Evolutionary conservation across 2,329 filamentous ascomycete species (phyloP), one percentile per base, ranked within the genome.

Genomic region (Pseudogymnoascus sp.): DNA sequence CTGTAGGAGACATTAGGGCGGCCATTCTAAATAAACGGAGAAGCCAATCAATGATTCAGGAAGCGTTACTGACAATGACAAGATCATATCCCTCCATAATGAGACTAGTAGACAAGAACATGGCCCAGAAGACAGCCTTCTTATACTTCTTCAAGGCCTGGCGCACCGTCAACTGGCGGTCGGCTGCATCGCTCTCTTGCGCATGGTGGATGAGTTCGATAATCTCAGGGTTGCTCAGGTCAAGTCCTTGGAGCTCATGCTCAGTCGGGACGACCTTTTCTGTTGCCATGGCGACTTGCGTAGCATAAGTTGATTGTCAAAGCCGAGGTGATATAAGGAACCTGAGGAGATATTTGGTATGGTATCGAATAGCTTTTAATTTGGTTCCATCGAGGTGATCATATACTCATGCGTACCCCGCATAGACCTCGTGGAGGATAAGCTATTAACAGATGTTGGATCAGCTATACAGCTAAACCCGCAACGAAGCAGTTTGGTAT

Each of bases 151-250:
- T 65, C 21, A 66, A 12, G 7, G 64, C 65, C 34, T 66, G 60
- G 1, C 60, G 42, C 4, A 65, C 46, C n/a, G 64, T 65, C 42
- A 65, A 60, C 36, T 7, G 56, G 11, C 62, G 59, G 23, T 66
- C 65, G 14, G 64, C 64, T 14, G 46, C 62, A 42, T 65, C 65
- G 40, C 64, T 62, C 25, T 66, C 62, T 37, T 64, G 64, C 5
- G 65, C 65, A 61, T 65, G 64, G 25, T 63, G 61, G 25, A 66
- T 66, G 46, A 66, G 65, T 16, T 66, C 64, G n/a, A 65, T 50
- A 21, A 62, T 14, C 16, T 59, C 60, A 12, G 65, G 60, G 23
- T 64, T 60, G 34, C 46, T 62, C 25, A 66, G 28, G 40, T 66
- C 62, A 37, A 66, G 61, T 11, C 53, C 59, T 42, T 63, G 59